Base-by-base conservation (phyloP, 2,329 filamentous ascomycete species). In the Lecanicillium sp. region DNA sequence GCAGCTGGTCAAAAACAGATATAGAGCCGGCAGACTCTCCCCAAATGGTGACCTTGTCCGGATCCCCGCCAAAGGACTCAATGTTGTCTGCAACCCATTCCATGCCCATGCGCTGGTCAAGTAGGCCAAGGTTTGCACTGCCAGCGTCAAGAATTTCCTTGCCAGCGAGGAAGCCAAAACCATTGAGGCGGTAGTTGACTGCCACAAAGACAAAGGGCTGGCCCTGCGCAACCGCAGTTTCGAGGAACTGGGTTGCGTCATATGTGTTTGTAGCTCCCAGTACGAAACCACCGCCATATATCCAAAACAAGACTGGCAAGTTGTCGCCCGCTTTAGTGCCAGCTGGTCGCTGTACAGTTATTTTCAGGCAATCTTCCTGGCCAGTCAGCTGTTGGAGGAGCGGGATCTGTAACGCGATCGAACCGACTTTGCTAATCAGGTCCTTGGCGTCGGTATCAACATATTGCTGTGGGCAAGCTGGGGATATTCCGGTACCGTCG, bases 61-160 rank as follows among this genome's bases (percentile, higher is more conserved):
- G 80, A 54, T 90, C 84, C 11, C 87, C 87, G 9, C 87, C 87
- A 53, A 92, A 94, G 0, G 76, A 69, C 1, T 65, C 77, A 41
- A 90, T 87, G 47, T 89, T 87, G 49, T 87, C 82, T 7, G 81
- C 77, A 1, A 86, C 74, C 85, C 85, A 90, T 54, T 88, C 62
- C 6, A 90, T 65, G 0, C 74, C 84, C 46, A 84, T 68, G 25
- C 82, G 70, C 50, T 89, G 84, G 51, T 90, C 85, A 0, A 84
- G 66, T 3, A 86, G 68, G 3, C 85, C 85, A 3, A 87, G 57
- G 52, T 89, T 90, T 3, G 79, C 60, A 3, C 79, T 71, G 2
- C 82, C 81, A 44, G 86, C 81, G 4, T 68, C 66, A 4, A 81
- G 64, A 31, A 87, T 69, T 55, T 87, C 81, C 37, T 72, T 72